phyloP scores from a whole-genome alignment of 257 asterid species.

The Rubia yunnanensis region DNA sequence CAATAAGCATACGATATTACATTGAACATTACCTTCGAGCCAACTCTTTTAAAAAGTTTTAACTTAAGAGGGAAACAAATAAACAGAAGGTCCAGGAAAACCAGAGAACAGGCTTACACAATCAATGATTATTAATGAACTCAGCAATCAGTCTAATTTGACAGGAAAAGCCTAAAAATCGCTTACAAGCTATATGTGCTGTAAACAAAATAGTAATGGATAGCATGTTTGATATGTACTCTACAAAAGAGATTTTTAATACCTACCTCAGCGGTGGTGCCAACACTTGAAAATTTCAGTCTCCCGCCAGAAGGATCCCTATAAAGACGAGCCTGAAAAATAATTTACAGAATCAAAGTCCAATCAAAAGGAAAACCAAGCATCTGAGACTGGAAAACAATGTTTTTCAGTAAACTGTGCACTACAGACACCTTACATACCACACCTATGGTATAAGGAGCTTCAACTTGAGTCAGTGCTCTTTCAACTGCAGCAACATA shows the following conservation, averaged over 20 bases:
- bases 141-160: not conserved
- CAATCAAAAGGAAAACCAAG: constrained; percentile 14
- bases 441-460: constrained; percentile 79
- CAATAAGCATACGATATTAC: not conserved
- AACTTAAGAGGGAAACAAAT: not conserved
- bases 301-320: constrained; percentile 47
- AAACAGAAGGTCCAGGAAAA: not conserved
- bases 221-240: not conserved
- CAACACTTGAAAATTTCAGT: constrained; percentile 54
- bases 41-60: not conserved
- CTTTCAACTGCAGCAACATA: constrained; percentile 78
- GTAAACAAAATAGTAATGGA: not conserved
- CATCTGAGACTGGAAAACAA: constrained; percentile 2
- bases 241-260: constrained; percentile 6
- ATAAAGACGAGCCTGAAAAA: constrained; percentile 64
- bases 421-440: constrained; percentile 35
- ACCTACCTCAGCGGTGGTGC: constrained; percentile 92
- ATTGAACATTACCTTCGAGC: not conserved
- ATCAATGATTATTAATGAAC: not conserved
- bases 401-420: constrained; percentile 4
- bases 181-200: not conserved
- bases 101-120: too few species aligned
- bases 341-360: constrained; percentile 12
- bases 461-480: constrained; percentile 71
- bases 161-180: not conserved